These are phyloP conservation scores for Candida patagonica DNA, from an alignment of 805 yeast species.

Conservation along the genomic window DNA sequence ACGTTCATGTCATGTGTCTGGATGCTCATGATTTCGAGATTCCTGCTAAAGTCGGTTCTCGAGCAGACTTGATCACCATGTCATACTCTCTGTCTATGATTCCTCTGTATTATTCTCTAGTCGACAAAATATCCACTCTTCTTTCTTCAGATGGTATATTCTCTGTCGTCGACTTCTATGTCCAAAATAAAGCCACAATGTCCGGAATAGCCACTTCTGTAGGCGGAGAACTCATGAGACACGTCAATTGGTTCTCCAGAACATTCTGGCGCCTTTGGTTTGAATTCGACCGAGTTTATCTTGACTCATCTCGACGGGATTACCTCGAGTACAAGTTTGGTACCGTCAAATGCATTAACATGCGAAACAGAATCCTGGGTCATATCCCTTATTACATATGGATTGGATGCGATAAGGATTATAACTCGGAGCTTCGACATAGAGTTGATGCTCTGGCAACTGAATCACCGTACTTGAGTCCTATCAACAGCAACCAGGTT, in stretches of 20 bases:
- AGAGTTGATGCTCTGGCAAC: constrained; percentile 65
- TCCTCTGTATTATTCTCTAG: constrained; percentile 69
- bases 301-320: constrained; percentile 74
- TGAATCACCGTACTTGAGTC: constrained; percentile 74
- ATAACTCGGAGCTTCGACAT: constrained; percentile 39
- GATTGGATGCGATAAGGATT: constrained; percentile 62
- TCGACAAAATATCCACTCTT: constrained; percentile 54
- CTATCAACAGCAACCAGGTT: constrained; percentile 24
- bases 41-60: constrained; percentile 23
- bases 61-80: constrained; percentile 67
- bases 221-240: constrained; percentile 65
- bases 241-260: constrained; percentile 66
- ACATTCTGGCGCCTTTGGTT: constrained; percentile 86
- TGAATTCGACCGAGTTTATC: constrained; percentile 70
- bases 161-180: constrained; percentile 73
- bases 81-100: constrained; percentile 81
- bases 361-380: constrained; percentile 57
- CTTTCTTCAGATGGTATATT: constrained; percentile 49
- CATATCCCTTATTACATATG: constrained; percentile 76
- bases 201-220: constrained; percentile 63
- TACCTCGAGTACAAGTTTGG: constrained; percentile 78
- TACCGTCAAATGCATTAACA: constrained; percentile 64
- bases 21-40: constrained; percentile 68
- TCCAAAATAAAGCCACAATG: constrained; percentile 55
- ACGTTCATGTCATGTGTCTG: constrained; percentile 60